Base-by-base conservation (phyloP, 768 basidiomycete species). In the Cystofilobasidium macerans region DNA sequence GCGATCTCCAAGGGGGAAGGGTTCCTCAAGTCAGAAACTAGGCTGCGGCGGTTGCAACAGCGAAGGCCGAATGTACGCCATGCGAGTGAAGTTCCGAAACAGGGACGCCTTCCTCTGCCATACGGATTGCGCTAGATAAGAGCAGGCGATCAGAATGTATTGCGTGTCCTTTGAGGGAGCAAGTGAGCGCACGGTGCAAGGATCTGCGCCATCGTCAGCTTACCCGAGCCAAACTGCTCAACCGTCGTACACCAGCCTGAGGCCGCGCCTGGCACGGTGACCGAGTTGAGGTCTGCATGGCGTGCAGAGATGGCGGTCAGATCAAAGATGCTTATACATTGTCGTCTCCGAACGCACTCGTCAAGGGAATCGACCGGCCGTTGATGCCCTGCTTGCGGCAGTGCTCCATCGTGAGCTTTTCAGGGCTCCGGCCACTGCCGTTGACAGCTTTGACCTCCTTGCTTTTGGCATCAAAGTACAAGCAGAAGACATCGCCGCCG, bases 171-270 rank as follows among this genome's bases (percentile, higher is more conserved):
- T n/a, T n/a, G n/a, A n/a, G n/a, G n/a, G n/a, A n/a, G n/a, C 1
- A 13, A 35, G 32, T 11, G 9, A 26, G 35, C 64, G 16, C 22
- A 66, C 65, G 95, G 95, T 30, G 78, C 86, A 30, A 98, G 80
- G 35, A 92, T 80, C 20, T 97, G 88, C 3, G 81, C 82, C 54
- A 86, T 70, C 1, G 77, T 78, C 4, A 87, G 64, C 67, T 82
- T 84, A 13, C 89, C 86, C 69, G 84, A 88, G 22, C 94, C 94
- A 62, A 95, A 84, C 43, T 79, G 78, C 67, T 88, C 82, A 38
- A 97, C 80, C 0, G 91, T 88, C 75, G 97, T 95, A 22, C 88
- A 79, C 93, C 94, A 98, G 20, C 91, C 91, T 38, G 91, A 88
- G 3, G 93, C 89, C n/a, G 88, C 87, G 59, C 94, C 92, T 82